These are phyloP conservation scores for Penicillium atrosanguineum DNA, from an alignment of 495 filamentous ascomycete genomes.

Conservation along the genomic window DNA sequence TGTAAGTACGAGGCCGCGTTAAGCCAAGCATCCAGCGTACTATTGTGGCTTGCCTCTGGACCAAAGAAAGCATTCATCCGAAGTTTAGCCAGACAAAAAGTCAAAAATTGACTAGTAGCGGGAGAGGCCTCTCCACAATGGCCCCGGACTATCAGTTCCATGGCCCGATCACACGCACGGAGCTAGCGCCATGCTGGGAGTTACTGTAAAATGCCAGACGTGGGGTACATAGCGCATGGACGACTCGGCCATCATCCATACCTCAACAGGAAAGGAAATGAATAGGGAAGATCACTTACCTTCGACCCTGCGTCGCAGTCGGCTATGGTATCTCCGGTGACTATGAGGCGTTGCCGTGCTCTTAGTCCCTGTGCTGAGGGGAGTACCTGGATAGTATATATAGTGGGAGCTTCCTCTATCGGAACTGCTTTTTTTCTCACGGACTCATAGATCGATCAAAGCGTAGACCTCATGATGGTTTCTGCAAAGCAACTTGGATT, in stretches of 20 bases:
- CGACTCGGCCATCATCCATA: background rate
- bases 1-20: background rate
- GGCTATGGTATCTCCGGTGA: background rate
- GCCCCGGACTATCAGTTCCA: background rate
- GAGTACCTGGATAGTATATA: conserved; percentile 6
- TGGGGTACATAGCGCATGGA: background rate
- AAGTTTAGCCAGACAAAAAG: conserved; percentile 9
- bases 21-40: background rate
- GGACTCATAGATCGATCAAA: background rate
- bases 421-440: background rate
- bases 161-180: background rate
- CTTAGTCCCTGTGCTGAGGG: background rate
- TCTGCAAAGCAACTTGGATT: conserved; percentile 10
- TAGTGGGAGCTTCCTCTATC: background rate
- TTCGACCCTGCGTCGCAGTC: background rate
- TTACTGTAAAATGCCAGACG: background rate
- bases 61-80: background rate
- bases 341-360: background rate
- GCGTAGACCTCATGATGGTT: conserved; percentile 2
- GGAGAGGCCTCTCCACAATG: background rate
- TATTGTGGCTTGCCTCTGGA: background rate
- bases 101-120: conserved; percentile 5
- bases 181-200: background rate
- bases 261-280: conserved; percentile 4
- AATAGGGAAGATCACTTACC: background rate